Evolutionary conservation across 2,329 filamentous ascomycete species (phyloP).

Genomic region (Lecanicillium sp.): DNA sequence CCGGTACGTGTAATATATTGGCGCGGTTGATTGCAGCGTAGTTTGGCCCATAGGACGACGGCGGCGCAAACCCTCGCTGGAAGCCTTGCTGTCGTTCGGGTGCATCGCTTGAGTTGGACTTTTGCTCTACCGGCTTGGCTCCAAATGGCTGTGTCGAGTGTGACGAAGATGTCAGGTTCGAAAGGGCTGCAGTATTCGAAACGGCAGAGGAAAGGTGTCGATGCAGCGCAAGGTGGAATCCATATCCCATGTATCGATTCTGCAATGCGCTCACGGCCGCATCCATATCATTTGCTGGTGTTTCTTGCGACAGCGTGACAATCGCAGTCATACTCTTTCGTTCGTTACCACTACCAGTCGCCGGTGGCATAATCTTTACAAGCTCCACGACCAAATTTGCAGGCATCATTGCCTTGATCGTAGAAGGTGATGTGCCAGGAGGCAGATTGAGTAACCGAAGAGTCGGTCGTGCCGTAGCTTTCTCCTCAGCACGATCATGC

Average conservation of each 20-base stretch:
- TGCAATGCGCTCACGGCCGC: conserved; percentile 68
- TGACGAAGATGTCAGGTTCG: conserved; percentile 26
- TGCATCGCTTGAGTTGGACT: conserved; percentile 21
- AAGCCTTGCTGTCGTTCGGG: conserved; percentile 34
- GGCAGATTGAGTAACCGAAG: conserved; percentile 53
- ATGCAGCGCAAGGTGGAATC: conserved; percentile 72
- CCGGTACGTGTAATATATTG: conserved; percentile 56
- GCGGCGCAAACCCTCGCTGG: conserved; percentile 64
- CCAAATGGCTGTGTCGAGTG: conserved; percentile 62
- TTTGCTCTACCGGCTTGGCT: conserved; percentile 55
- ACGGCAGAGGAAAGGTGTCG: conserved; percentile 73
- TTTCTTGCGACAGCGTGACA: conserved; percentile 72
- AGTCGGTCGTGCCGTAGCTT: conserved; percentile 53
- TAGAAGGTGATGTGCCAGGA: conserved; percentile 48
- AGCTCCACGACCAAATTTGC: conserved; percentile 58
- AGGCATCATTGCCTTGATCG: conserved; percentile 51
- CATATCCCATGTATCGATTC: conserved; percentile 77
- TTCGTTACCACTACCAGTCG: conserved; percentile 45
- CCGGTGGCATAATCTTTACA: conserved; percentile 59
- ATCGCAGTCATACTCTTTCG: conserved; percentile 70
- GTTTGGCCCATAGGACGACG: conserved; percentile 52
- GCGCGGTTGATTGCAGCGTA: conserved; percentile 33
- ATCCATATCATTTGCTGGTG: conserved; percentile 76
- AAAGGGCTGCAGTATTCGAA: conserved; percentile 32
- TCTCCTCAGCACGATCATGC: conserved; percentile 41